Base-by-base conservation (phyloP, 1,284 basidiomycete genomes). In the Omphalotus olearius region DNA sequence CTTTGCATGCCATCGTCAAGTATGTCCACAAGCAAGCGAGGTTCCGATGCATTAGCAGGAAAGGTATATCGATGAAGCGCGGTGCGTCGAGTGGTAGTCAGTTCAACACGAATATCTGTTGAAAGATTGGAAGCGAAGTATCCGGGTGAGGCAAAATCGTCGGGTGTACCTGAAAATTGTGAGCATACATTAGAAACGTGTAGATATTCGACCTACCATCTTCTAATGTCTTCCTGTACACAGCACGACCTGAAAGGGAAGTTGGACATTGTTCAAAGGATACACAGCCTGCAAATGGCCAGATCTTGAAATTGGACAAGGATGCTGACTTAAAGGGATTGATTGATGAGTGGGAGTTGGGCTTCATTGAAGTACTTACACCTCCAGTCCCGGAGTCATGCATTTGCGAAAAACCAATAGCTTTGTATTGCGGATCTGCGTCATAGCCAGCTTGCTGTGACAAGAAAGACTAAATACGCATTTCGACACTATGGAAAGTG, bases 391-490 rank as follows among this genome's bases (percentile, higher is more conserved):
- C 77, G 58, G 76, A 74, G 53, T 79, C 76, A 51, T 79, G 76
- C 69, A 78, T 72, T 25, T 77, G 64, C 11, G 75, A 77, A 33
- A 79, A 75, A 0, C 70, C 69, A 56, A 72, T 72, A 20, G 74
- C 13, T 73, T 74, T 1, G 71, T 66, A 4, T 69, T 71, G 55
- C 69, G 71, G 39, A 75, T 72, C 56, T 76, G 75, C 26, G 76
- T 77, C 2, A 74, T 75, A 52, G 75, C 74, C 74, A 4, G 79
- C 82, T 62, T 82, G 80, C 80, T 82, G 46, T n/a, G 17, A 40
- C 10, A 23, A 13, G 23, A 4, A 5, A 42, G 18, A 20, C 14
- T 50, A 33, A 48, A 18, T 17, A 36, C n/a, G 4, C 26, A 20
- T 35, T n/a, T 9, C 17, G 46, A 14, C 11, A 14, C 9, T 28